These are phyloP conservation scores for Aotearoamyces nothofagi DNA, from an alignment of 2,329 filamentous ascomycete genomes.

Conservation along the genomic window DNA sequence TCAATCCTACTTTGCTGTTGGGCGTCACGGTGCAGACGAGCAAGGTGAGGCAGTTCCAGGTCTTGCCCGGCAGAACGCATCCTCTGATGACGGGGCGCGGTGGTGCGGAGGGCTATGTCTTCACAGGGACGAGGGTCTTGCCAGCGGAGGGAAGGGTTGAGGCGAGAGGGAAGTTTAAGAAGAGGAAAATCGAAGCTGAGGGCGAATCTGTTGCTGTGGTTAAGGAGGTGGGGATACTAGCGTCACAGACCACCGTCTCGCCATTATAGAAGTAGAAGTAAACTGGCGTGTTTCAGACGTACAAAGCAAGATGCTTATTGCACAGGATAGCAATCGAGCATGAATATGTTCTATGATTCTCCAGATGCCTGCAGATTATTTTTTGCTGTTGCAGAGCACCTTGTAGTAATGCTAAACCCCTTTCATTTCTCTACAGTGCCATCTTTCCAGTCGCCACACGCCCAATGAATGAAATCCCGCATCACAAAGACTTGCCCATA, in stretches of 20 bases:
- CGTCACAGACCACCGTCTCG: not conserved
- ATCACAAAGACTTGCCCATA: constrained; percentile 91
- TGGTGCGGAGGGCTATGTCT: constrained; percentile 79
- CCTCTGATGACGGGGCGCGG: constrained; percentile 83
- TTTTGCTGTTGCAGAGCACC: no score
- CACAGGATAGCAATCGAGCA: no score
- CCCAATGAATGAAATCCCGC: no score
- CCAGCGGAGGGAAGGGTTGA: constrained; percentile 69
- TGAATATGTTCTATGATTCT: no score
- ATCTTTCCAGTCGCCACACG: no score
- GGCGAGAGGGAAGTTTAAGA: constrained; percentile 58
- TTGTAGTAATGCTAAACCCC: no score
- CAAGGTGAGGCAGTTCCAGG: constrained; percentile 71
- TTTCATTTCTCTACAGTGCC: not conserved
- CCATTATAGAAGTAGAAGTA: no score
- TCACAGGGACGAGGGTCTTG: constrained; percentile 68
- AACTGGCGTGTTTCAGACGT: no score
- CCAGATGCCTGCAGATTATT: no score
- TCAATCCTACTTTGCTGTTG: constrained; percentile 76
- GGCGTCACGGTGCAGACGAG: constrained; percentile 70
- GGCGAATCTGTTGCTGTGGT: constrained; percentile 3
- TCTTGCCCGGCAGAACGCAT: constrained; percentile 81
- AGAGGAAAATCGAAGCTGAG: constrained; percentile 8
- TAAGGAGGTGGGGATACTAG: constrained; percentile 2
- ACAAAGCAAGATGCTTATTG: no score